These are phyloP conservation scores for Neolentinus lepideus DNA, from an alignment of 1,284 basidiomycete genomes.

Conservation along the genomic window DNA sequence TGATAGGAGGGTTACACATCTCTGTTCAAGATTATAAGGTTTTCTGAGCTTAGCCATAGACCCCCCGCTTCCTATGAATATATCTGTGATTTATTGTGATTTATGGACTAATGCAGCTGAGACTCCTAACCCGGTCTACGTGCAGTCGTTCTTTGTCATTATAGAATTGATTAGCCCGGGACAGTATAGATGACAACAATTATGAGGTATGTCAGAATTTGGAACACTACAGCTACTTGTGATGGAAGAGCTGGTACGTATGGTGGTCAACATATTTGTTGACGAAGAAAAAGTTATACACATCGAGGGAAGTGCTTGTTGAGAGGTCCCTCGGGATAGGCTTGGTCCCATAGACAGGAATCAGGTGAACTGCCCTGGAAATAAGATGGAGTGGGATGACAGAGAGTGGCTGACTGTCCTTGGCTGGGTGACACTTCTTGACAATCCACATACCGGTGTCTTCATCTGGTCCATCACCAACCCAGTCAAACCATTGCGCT, in stretches of 20 bases:
- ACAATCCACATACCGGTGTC: conserved; percentile 15
- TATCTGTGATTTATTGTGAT: too few species aligned
- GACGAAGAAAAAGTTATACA: conserved; percentile 6
- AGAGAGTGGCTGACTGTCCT: not conserved
- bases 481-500: conserved; percentile 12
- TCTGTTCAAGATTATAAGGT: too few species aligned
- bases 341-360: conserved; percentile 6
- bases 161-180: too few species aligned
- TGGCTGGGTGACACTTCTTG: not conserved
- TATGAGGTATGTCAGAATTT: too few species aligned
- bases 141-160: too few species aligned
- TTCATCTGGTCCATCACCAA: conserved; percentile 6
- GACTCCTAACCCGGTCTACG: too few species aligned
- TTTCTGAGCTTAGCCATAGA: too few species aligned
- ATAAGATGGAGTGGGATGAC: conserved; percentile 4
- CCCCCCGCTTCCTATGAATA: too few species aligned
- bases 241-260: conserved; percentile 3
- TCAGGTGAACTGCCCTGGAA: conserved; percentile 8
- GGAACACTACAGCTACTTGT: too few species aligned
- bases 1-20: too few species aligned
- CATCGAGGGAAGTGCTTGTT: not conserved
- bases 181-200: too few species aligned
- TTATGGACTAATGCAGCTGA: too few species aligned
- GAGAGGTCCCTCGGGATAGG: not conserved
- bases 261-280: conserved; percentile 12